A percentile compares a stretch with the other conserved stretches of the same genome.
phyloP scores from a whole-genome alignment of 2,329 filamentous ascomycete genomes.

The Microsporum ferrugineum region DNA sequence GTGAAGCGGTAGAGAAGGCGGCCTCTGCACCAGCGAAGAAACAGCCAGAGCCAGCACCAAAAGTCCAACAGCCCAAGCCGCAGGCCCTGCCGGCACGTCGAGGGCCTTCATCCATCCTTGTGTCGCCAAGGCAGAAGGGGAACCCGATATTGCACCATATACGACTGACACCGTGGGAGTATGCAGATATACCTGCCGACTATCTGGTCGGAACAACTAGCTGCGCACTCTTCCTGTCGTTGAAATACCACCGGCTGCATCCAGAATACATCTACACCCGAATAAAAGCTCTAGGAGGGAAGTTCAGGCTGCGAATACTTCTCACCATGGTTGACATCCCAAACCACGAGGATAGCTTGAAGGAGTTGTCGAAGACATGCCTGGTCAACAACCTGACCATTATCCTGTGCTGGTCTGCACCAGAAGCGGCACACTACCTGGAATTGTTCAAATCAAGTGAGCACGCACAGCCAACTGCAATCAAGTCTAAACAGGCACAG shows the following conservation, averaged over 20 bases:
- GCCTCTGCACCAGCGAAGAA: slow-evolving; percentile 25
- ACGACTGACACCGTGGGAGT: slow-evolving; percentile 82
- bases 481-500: slow-evolving; percentile 72
- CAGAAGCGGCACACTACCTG: slow-evolving; percentile 85
- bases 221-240: slow-evolving; percentile 80
- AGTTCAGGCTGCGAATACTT: slow-evolving; percentile 76
- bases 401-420: slow-evolving; percentile 85
- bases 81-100: slow-evolving; percentile 62
- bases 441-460: slow-evolving; percentile 94
- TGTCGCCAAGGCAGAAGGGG: slow-evolving; percentile 85
- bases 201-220: slow-evolving; percentile 80
- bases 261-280: slow-evolving; percentile 96
- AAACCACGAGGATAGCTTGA: slow-evolving; percentile 81
- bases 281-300: slow-evolving; percentile 70
- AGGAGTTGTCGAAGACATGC: slow-evolving; percentile 84
- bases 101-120: slow-evolving; percentile 67
- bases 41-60: slow-evolving; percentile 27
- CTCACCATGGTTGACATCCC: slow-evolving; percentile 89
- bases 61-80: slow-evolving; percentile 75
- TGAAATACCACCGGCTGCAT: slow-evolving; percentile 95
- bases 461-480: slow-evolving; percentile 67
- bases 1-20: neutral
- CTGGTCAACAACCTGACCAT: slow-evolving; percentile 87
- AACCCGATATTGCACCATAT: slow-evolving; percentile 83
- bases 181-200: slow-evolving; percentile 90